These are phyloP conservation scores for Aureobasidium sp. DNA, from an alignment of 2,329 filamentous ascomycete genomes.

Conservation along the genomic window DNA sequence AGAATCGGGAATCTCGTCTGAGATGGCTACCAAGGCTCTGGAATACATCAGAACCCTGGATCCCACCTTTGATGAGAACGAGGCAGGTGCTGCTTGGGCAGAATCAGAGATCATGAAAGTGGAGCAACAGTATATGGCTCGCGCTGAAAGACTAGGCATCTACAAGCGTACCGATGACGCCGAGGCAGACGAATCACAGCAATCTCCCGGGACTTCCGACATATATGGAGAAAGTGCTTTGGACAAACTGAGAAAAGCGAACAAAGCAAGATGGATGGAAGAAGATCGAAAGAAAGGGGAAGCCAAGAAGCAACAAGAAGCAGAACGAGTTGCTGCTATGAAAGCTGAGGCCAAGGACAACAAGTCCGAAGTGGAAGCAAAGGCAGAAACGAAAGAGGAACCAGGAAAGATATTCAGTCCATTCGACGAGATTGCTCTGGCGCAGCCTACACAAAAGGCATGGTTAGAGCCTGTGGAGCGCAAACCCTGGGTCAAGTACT, in stretches of 20 bases:
- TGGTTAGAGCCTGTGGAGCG: slow-evolving; percentile 27
- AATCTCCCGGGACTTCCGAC: slow-evolving; percentile 22
- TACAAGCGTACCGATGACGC: slow-evolving; percentile 24
- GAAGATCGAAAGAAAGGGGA: slow-evolving; percentile 23
- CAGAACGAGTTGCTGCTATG: slow-evolving; percentile 15
- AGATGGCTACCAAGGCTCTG: slow-evolving; percentile 27
- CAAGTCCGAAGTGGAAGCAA: background rate
- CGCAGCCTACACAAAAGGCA: slow-evolving; percentile 18
- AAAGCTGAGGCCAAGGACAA: background rate
- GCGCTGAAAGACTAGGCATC: slow-evolving; percentile 29
- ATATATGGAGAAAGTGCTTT: slow-evolving; percentile 26
- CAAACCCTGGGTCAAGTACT: slow-evolving; percentile 31
- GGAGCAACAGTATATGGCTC: slow-evolving; percentile 24
- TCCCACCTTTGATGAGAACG: slow-evolving; percentile 30
- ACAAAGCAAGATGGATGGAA: slow-evolving; percentile 22
- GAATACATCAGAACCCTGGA: slow-evolving; percentile 27
- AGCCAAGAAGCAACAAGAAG: slow-evolving; percentile 19
- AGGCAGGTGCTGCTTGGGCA: slow-evolving; percentile 27
- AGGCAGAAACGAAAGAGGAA: slow-evolving; percentile 1
- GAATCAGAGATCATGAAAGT: slow-evolving; percentile 28
- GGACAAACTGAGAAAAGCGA: slow-evolving; percentile 22
- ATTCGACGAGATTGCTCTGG: slow-evolving; percentile 11
- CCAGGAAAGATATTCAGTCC: slow-evolving; percentile 6
- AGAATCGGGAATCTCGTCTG: slow-evolving; percentile 21
- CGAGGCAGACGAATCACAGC: slow-evolving; percentile 22